Evolutionary conservation across 768 basidiomycete species (phyloP), one percentile per base, ranked within the genome.

Genomic region (Boletus reticuloceps): DNA sequence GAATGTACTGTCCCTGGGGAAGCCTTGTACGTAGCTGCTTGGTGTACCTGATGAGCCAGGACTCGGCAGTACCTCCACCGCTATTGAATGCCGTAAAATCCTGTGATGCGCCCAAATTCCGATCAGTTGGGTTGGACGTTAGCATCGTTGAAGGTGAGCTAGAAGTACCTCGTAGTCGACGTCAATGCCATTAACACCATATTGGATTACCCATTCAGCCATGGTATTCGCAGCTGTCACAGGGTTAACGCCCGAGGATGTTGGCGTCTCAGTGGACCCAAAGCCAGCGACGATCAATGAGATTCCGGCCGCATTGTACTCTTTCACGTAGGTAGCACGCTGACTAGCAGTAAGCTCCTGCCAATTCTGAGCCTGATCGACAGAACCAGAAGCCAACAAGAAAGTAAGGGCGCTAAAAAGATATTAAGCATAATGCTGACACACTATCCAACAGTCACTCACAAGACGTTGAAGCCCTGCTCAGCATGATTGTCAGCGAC

Each of bases 221-320:
- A 82, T 70, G 6, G 68, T 70, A 55, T 75, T 72, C 1, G 81
- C 81, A 7, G 69, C 68, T 29, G 44, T 50, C 32, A 72, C 69
- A 2, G 81, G 71, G 53, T 81, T 71, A 5, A 62, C 60, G 27
- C 75, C 76, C 5, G 66, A 64, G 2, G 75, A 69, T 5, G 79
- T 82, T 3, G 81, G 81, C 1, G 69, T 67, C 51, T 71, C 62
- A 4, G 67, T 69, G 12, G 79, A 73, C 7, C 81, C 81, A 58
- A 85, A 85, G 5, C 72, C 75, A 43, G 81, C 80, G 6, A 85
- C 83, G 50, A 86, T 75, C 44, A 86, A 62, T 20, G 78, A 79
- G 64, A 84, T 83, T 19, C 83, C 83, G 7, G 82, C 82, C 0
- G 77, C 74, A 22, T 72, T 73, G 61, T 84, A 85, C 53, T 79